A percentile compares a stretch with the other conserved stretches of the same genome.
These are phyloP conservation scores for Pythium oligandrum DNA, from an alignment of 352 stramenopile genomes.

Conservation along the genomic window DNA sequence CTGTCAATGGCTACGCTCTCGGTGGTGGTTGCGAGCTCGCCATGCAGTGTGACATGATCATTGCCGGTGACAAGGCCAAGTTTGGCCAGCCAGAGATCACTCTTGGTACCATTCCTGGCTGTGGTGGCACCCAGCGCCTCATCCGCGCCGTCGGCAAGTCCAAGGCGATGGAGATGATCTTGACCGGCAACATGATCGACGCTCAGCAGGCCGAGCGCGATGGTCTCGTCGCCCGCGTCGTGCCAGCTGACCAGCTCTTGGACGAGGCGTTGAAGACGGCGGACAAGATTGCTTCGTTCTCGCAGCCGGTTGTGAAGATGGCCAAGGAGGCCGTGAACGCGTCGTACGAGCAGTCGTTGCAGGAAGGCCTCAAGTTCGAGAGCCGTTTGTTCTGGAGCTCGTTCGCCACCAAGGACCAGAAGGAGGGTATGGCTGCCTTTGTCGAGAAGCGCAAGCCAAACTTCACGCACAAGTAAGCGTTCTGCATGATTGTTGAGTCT, in stretches of 20 bases:
- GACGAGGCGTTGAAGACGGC: constrained; percentile 95
- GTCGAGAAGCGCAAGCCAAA: constrained; percentile 95
- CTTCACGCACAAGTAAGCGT: constrained; percentile 91
- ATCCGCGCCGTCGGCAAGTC: constrained; percentile 97
- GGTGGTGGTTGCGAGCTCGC: constrained; percentile 97
- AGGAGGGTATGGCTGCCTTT: constrained; percentile 97
- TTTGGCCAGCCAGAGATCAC: constrained; percentile 99
- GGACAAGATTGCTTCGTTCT: constrained; percentile 95
- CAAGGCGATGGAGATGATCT: constrained; percentile 98
- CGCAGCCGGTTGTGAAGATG: constrained; percentile 94
- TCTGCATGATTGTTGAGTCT: background rate
- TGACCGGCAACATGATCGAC: constrained; percentile 97
- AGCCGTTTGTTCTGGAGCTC: constrained; percentile 97
- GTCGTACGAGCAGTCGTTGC: constrained; percentile 89
- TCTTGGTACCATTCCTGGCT: constrained; percentile 96
- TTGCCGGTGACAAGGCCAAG: constrained; percentile 94
- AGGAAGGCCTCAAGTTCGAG: constrained; percentile 96
- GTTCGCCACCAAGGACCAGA: constrained; percentile 94
- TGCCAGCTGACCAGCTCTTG: constrained; percentile 89
- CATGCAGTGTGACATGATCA: constrained; percentile 99
- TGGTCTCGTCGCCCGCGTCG: constrained; percentile 93
- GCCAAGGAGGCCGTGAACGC: constrained; percentile 96
- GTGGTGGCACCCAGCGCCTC: constrained; percentile 95
- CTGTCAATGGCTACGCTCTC: constrained; percentile 97
- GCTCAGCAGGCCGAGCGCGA: constrained; percentile 92